Base-by-base conservation (phyloP, 768 basidiomycete species). In the Rossbeevera mucosa region DNA sequence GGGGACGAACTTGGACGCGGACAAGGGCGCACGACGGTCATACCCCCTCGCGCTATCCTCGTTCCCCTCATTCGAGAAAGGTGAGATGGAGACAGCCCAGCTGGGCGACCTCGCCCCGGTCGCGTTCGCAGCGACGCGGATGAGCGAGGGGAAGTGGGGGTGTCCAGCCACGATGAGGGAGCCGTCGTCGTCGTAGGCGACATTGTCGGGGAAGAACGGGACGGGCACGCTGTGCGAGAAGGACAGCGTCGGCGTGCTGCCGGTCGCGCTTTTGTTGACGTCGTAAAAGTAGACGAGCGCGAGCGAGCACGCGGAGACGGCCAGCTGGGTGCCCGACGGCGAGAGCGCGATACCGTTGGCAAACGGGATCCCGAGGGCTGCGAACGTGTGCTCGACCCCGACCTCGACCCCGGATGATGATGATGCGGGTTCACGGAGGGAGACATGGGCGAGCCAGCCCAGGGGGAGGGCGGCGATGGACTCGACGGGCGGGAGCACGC, bases 321-420 rank as follows among this genome's bases (percentile, higher is more conserved):
- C 88, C 22, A 86, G 70, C 29, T 77, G 70, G 2, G 67, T 60
- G 2, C 75, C 76, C 1, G 69, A 62, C 0, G 75, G 77, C 0
- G 85, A 83, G 38, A 88, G 57, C 0, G 86, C 74, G 52, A 89
- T 57, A 18, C 88, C 88, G 58, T 90, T 90, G 3, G 87, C 71
- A 64, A 88, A 88, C 0, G 86, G 68, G 13, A 87, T 65, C 48
- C 80, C 79, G 3, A 71, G 60, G 6, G 74, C 76, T 5, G 72
- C 70, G 40, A 80, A 66, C 7, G 65, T 62, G 50, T 80, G 73
- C 0, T 63, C 52, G 44, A 79, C 13, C 16, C 26, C 43, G 7
- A 16, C 16, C 2, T 43, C 24, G 24, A 7, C 25, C 18, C 5
- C 5, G 20, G 7, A n/a, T n/a, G n/a, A n/a, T n/a, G n/a, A n/a